Base-by-base conservation (phyloP, 1,284 basidiomycete genomes). In the Apiotrichum mycotoxinovorans region DNA sequence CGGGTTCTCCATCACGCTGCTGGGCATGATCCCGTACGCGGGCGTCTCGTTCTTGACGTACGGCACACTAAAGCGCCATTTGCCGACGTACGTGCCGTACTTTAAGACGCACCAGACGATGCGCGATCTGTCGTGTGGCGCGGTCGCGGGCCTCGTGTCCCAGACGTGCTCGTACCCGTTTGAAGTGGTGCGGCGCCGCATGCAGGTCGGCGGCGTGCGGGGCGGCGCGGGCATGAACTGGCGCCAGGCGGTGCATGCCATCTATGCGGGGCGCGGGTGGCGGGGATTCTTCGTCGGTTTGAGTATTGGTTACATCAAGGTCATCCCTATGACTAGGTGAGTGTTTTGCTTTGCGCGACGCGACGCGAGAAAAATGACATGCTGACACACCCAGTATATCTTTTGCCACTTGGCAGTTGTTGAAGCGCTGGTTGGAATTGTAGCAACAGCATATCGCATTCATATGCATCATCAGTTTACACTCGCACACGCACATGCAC, bases 121-220 rank as follows among this genome's bases (percentile, higher is more conserved):
- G 2, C 70, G 80, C 18, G 82, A 85, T 66, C 83, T 98, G 1
- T 76, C 79, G 17, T 87, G 93, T 55, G 96, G 96, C 30, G 96
- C 92, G 0, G 75, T 94, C n/a, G 88, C 95, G 0, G 96, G 96
- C 25, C 86, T 87, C 15, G 78, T 91, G 54, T 85, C 87, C 3
- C 95, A 98, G 75, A 96, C 94, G 0, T 85, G 85, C 4, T 92
- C 91, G 22, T 99, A 99, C 72, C 96, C 96, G 1, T 92, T 98
- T 69, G 96, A 99, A 73, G 88, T 99, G 50, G 83, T 98, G 35
- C 83, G 96, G 41, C 80, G 96, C 54, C 82, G 92, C 56, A 96
- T 98, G 89, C 96, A 99, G 77, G 91, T 98, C 4, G 94, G 93
- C 14, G 95, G 93, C 1, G 87, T 86, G 44, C 60, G 66, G 18